Conservation (phyloP, 2,329 filamentous ascomycete species). For the Pseudocercospora vitis region DNA sequence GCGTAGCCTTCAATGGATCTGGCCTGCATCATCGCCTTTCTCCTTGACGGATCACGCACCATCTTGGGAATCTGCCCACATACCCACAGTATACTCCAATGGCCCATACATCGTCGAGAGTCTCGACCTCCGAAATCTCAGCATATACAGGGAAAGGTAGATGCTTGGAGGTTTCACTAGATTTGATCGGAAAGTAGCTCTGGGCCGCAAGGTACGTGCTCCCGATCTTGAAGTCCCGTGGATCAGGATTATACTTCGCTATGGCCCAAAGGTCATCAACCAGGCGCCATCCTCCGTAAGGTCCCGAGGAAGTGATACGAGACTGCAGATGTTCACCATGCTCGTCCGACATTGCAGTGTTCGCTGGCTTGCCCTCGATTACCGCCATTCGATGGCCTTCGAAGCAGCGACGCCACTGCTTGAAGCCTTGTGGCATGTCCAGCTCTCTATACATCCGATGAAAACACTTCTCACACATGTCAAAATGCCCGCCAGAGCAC, state of each 20-base stretch:
- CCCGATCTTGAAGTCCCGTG: not conserved
- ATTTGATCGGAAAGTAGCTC: not conserved
- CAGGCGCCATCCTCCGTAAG: not conserved
- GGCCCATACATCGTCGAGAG: not conserved
- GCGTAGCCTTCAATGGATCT: too few species aligned
- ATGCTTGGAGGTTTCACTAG: not conserved
- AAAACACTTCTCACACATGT: conserved; percentile 4
- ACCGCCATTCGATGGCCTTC: not conserved
- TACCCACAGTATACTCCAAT: not conserved
- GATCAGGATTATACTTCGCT: not conserved
- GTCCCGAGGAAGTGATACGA: not conserved
- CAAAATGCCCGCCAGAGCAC: not conserved
- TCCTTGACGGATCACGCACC: not conserved
- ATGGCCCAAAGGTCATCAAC: not conserved
- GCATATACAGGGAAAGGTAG: not conserved
- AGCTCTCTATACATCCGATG: not conserved
- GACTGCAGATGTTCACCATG: not conserved
- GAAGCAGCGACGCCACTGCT: not conserved
- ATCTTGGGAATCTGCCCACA: not conserved
- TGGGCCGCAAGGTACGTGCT: not conserved
- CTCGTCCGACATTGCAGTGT: not conserved
- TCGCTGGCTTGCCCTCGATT: not conserved
- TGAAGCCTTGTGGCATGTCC: not conserved
- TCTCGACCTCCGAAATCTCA: not conserved
- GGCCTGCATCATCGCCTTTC: too few species aligned